Percentiles rank a stretch among this genome's conserved stretches.
phyloP scores from a whole-genome alignment of 2,329 filamentous ascomycete species.

The Aureobasidium leucospermi region DNA sequence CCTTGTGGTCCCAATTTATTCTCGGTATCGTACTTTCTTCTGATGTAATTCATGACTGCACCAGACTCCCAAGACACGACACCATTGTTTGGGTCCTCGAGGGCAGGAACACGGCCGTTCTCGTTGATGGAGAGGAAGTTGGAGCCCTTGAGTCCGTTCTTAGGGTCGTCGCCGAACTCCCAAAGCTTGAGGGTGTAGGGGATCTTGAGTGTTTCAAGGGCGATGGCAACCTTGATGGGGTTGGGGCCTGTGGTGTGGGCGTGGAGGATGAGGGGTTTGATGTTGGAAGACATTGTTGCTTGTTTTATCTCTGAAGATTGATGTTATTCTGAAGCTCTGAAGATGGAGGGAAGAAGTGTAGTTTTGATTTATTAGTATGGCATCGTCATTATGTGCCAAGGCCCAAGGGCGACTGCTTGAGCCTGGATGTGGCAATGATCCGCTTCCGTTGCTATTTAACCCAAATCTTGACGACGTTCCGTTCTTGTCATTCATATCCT shows the following conservation, averaged over 20 bases:
- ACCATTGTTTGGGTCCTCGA: conserved; percentile 40
- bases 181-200: conserved; percentile 37
- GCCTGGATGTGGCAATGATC: too few species aligned
- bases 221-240: conserved; percentile 38
- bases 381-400: not conserved
- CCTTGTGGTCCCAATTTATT: conserved; percentile 32
- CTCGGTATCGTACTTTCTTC: conserved; percentile 36
- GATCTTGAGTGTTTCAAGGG: conserved; percentile 34
- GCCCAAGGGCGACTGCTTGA: not conserved
- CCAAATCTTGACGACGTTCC: too few species aligned
- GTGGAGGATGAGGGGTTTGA: conserved; percentile 34
- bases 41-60: conserved; percentile 44
- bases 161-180: conserved; percentile 33
- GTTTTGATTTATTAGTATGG: not conserved
- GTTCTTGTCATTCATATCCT: too few species aligned
- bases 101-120: conserved; percentile 36
- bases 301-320: not conserved
- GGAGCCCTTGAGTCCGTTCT: conserved; percentile 32
- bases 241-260: conserved; percentile 37
- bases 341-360: not conserved
- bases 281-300: conserved; percentile 18
- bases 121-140: conserved; percentile 36
- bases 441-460: too few species aligned
- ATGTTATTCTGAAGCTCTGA: not conserved
- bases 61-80: conserved; percentile 44